Evolutionary conservation across 331 rosid genomes (phyloP), one percentile per base, ranked within the genome.

Genomic region (Spiraea crenata): DNA sequence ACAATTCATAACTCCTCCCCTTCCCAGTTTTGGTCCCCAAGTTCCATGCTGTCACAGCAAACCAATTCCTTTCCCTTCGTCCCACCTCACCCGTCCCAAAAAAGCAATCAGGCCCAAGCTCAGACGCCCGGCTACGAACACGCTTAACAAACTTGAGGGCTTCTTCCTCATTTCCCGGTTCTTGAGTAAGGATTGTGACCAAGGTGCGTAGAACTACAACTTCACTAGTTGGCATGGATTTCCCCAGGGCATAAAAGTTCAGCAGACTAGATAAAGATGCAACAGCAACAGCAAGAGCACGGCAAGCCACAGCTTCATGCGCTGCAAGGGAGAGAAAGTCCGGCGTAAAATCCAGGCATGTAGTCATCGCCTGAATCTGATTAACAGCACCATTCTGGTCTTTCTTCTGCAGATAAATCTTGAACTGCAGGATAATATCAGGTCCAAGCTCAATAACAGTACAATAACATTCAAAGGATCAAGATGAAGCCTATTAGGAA

Each of bases 221-320:
- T 82, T 93, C 96, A 81, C 85, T 54, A 45, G 91, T 81, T 65
- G 95, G 85, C 92, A 88, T 82, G 75, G 95, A 74, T 77, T 84
- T 93, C 58, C 96, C 96, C 10, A 85, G 68, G 55, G 81, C 80
- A 76, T 83, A 89, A 47, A 84, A 89, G 64, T 81, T 88, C 69
- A 93, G 86, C 80, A 89, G 83, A 72, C 69, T 83, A 38, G 92
- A 87, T 52, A 93, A 76, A 70, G 96, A 81, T 45, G 95, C 81
- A 76, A 87, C 88, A 57, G 97, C 96, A 63, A 93, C 90, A 70
- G 95, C 77, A 79, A 82, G 77, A 83, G 86, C 92, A 65, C 61
- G 90, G 86, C 92, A 91, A 58, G 99, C 99, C 82, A 93, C 86
- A 78, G 99, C 96, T 86, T 93, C 99, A 68, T 93, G 99, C 51